Conservation (phyloP, 805 yeast genomes). For the Sugiyamaella americana region DNA sequence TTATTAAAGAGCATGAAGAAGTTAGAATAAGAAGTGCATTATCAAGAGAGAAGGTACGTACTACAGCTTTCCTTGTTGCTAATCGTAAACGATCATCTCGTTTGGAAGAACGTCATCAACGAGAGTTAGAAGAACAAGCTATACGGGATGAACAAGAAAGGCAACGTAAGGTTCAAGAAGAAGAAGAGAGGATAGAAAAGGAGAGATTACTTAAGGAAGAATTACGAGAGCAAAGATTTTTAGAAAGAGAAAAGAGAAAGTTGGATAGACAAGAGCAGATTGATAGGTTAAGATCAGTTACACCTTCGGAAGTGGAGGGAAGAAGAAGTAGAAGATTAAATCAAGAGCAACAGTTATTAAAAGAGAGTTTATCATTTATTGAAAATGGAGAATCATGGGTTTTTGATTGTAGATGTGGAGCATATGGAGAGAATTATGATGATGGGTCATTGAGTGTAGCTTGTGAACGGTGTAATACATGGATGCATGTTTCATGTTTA, state of each 20-base stretch:
- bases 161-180: slow-evolving; percentile 12
- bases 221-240: slow-evolving; percentile 12
- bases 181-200: slow-evolving; percentile 12
- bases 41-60: slow-evolving; percentile 24
- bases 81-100: slow-evolving; percentile 32
- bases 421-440: slow-evolving; percentile 34
- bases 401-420: slow-evolving; percentile 39
- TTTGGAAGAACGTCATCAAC: slow-evolving; percentile 24
- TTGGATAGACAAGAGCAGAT: not conserved
- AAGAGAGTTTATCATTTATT: slow-evolving; percentile 4
- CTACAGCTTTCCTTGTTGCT: slow-evolving; percentile 24
- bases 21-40: slow-evolving; percentile 23
- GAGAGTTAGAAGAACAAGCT: slow-evolving; percentile 17
- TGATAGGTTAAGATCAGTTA: slow-evolving; percentile 1
- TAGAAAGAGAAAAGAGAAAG: slow-evolving; percentile 13
- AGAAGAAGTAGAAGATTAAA: slow-evolving; percentile 5
- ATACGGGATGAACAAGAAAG: slow-evolving; percentile 23
- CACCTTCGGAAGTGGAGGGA: slow-evolving; percentile 8
- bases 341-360: not conserved
- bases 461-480: slow-evolving; percentile 35
- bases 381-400: slow-evolving; percentile 28
- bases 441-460: slow-evolving; percentile 35
- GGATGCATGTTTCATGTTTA: slow-evolving; percentile 38
- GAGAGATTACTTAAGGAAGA: slow-evolving; percentile 11
- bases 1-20: slow-evolving; percentile 26